A percentile compares a stretch with the other conserved stretches of the same genome.
phyloP scores from a whole-genome alignment of 176 grass and related monocot genomes.

The Secale cereale region DNA sequence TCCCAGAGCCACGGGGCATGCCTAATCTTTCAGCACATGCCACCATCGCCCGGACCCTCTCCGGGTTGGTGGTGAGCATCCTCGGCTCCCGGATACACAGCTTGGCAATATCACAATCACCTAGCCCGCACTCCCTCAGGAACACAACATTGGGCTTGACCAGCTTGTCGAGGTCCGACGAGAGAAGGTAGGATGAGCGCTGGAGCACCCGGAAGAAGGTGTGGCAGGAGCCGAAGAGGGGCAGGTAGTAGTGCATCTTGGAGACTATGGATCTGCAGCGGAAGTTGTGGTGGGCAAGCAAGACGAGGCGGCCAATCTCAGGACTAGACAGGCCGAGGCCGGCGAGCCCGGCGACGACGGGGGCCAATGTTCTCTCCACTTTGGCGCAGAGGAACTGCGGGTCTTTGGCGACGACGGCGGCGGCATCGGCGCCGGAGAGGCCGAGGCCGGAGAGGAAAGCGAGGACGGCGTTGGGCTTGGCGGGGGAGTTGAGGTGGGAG shows the following conservation, averaged over 20 bases:
- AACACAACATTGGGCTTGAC: neutral
- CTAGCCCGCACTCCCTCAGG: neutral
- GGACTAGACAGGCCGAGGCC: neutral
- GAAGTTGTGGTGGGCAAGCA: neutral
- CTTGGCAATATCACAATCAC: neutral
- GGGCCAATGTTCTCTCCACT: neutral
- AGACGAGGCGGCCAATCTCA: neutral
- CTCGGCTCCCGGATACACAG: neutral
- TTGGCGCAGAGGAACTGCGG: neutral
- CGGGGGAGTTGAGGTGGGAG: neutral
- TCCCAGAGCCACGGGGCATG: too few species aligned
- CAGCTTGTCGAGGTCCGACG: neutral
- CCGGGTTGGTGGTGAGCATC: too few species aligned
- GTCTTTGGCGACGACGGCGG: neutral
- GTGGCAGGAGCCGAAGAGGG: neutral
- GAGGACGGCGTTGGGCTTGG: neutral
- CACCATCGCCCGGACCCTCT: too few species aligned
- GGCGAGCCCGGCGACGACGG: neutral
- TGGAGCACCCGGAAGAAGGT: neutral
- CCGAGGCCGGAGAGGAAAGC: neutral
- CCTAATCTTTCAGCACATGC: too few species aligned
- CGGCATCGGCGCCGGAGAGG: neutral
- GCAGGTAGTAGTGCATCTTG: neutral
- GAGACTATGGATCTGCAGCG: neutral
- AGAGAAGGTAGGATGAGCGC: neutral